Evolutionary conservation across 148 eudicot species (phyloP), one percentile per base, ranked within the genome.

Genomic region (Cornus controversa): DNA sequence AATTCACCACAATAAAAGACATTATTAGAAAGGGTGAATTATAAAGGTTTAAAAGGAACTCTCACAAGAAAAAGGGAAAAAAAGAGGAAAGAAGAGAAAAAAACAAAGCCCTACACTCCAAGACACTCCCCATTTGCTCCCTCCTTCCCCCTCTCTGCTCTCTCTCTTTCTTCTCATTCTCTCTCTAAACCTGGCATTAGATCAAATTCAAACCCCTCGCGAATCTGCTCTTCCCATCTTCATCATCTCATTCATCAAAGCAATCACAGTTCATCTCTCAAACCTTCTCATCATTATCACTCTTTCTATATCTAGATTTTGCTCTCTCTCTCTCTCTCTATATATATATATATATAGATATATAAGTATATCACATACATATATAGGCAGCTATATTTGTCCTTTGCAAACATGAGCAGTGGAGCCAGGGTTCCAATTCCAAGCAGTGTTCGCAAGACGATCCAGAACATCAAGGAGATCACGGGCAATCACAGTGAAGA

Each of bases 381-480:
- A 60, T 60, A 60, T 4, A 60, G 9, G 20, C 18, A 26, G 58
- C 42, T 24, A 53, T 28, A n/a, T 75, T 9, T 18, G 58, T 63
- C 42, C 47, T 23, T 6, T 1, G 27, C 11, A 74, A 83, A 76
- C 69, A 86, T 79, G 83, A 86, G 67, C 64, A 75, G 69, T 50
- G 76, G 86, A 57, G 84, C 79, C 71, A 82, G 83, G 83, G 87
- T 82, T 82, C 67, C 77, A 37, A 79, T 84, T 68, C 87, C 87
- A 8, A 71, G 40, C 66, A 79, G 27, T 8, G 73, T 75, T 13
- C 73, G 73, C 70, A 77, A 80, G 62, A 72, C 37, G 87, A 86
- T 86, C 82, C 82, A 71, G 36, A 80, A 84, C 77, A 84, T 86
- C 4, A 84, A 84, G 78, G 89, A 84, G 87, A 82, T 82, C 84